Evolutionary conservation across 257 asterid genomes (phyloP), one percentile per base, ranked within the genome.

Genomic region (Penstemon davidsonii): DNA sequence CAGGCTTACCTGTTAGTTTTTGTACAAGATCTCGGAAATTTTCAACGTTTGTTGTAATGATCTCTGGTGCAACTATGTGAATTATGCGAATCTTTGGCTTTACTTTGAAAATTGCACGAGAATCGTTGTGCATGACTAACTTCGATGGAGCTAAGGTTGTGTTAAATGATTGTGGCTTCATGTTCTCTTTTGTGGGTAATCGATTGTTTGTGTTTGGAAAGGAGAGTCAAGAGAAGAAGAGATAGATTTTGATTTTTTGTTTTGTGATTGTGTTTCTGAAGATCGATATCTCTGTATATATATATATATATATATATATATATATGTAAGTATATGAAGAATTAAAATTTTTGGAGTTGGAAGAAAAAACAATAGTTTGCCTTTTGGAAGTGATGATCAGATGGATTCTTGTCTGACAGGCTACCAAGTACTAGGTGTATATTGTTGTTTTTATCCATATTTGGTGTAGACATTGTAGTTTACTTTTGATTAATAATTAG

Each of bases 41-140:
- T 55, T 82, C 80, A 5, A 73, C 92, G 40, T 83, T 86, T 5
- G 95, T 85, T 76, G 83, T 86, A 62, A 91, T 91, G 71, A 91
- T 81, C 53, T 88, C 76, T 5, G 96, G 96, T 49, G 88, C 89
- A 39, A 85, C 78, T 57, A 88, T 71, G 85, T 91, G 96, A 73
- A 86, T 86, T 75, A 91, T 83, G 71, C 97, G 92, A 18, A 88
- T 86, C 77, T 85, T 88, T 0, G 96, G 95, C 87, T 81, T 88
- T 40, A 66, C 43, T 68, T 81, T 85, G 76, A 75, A 73, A 60
- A 83, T 78, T 8, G 77, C 55, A 62, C 60, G 88, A 2, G 96
- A 87, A 38, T 78, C 76, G 7, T 78, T 70, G 46, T 77, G 81
- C 78, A 80, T 55, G 62, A 62, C 15, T 60, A 76, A 70, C 73